Evolutionary conservation across 495 filamentous ascomycete species (phyloP).

Genomic region (Talaromyces liani): DNA sequence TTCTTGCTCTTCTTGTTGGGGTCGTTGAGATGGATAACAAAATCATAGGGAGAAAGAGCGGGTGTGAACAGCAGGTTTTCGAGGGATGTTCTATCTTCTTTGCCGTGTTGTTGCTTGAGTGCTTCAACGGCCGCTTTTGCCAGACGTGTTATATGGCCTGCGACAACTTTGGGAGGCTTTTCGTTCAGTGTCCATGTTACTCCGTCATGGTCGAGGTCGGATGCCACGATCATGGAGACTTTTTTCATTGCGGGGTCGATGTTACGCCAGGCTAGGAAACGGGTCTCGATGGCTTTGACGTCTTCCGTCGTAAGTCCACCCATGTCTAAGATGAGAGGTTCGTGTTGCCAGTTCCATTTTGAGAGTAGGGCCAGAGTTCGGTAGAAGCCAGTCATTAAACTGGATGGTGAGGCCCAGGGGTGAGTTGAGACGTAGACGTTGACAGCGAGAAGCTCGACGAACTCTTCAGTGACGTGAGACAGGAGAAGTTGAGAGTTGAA

Average conservation of each 20-base stretch:
- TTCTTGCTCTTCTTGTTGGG: constrained; percentile 54
- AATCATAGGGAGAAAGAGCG: constrained; percentile 70
- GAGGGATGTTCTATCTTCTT: constrained; percentile 32
- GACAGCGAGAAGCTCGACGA: constrained; percentile 73
- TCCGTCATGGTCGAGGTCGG: constrained; percentile 68
- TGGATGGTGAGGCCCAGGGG: constrained; percentile 73
- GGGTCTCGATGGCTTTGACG: constrained; percentile 54
- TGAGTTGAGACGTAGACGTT: constrained; percentile 74
- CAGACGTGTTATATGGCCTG: constrained; percentile 71
- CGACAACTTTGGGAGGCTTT: constrained; percentile 71
- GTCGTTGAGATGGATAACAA: constrained; percentile 65
- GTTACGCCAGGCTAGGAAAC: constrained; percentile 68
- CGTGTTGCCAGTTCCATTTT: constrained; percentile 83
- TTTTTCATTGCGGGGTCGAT: constrained; percentile 85
- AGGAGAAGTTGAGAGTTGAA: constrained; percentile 75
- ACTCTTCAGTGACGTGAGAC: constrained; percentile 65
- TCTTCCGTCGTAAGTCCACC: constrained; percentile 40
- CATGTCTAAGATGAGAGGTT: constrained; percentile 74
- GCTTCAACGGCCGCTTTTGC: constrained; percentile 62
- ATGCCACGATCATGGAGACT: constrained; percentile 72
- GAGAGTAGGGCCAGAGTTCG: constrained; percentile 70
- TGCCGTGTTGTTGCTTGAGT: constrained; percentile 41
- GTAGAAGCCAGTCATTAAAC: constrained; percentile 72
- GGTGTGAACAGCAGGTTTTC: constrained; percentile 64
- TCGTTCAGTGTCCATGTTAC: constrained; percentile 68